phyloP scores from a whole-genome alignment of 1,284 basidiomycete genomes.

The Moesziomyces parantarcticus region DNA sequence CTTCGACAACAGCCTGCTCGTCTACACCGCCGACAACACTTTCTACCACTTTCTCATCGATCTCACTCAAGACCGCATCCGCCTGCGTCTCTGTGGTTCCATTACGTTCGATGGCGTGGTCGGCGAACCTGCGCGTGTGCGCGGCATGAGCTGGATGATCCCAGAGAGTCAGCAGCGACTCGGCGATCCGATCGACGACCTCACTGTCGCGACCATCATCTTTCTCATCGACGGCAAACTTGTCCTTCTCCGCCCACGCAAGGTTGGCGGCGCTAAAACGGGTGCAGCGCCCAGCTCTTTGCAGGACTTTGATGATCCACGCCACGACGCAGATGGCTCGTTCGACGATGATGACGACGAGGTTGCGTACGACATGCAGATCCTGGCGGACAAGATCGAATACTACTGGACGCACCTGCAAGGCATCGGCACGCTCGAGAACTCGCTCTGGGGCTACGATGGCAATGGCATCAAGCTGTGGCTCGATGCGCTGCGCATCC shows the following conservation, averaged over 20 bases:
- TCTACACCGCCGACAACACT: constrained; percentile 96
- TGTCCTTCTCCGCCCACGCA: constrained; percentile 76
- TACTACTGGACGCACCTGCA: constrained; percentile 98
- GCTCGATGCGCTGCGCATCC: constrained; percentile 93
- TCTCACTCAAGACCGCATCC: constrained; percentile 83
- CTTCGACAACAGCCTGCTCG: constrained; percentile 94
- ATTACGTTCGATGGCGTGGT: constrained; percentile 95
- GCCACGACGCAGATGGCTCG: constrained; percentile 9
- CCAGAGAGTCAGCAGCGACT: constrained; percentile 90
- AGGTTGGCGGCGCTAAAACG: constrained; percentile 19
- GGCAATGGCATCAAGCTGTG: constrained; percentile 88
- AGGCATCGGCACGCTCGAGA: constrained; percentile 90
- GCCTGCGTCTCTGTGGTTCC: constrained; percentile 86
- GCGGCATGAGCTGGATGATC: constrained; percentile 96
- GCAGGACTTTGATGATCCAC: constrained; percentile 24
- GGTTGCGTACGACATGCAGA: constrained; percentile 96
- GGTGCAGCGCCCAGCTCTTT: constrained; percentile 6
- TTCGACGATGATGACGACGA: constrained; percentile 77
- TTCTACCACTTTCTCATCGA: constrained; percentile 92
- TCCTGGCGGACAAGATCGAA: constrained; percentile 93
- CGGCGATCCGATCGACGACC: constrained; percentile 92
- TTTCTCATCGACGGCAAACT: constrained; percentile 95
- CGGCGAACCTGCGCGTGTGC: constrained; percentile 82
- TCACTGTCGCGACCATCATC: constrained; percentile 91
- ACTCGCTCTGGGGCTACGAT: constrained; percentile 97